Conservation (phyloP, 2,329 filamentous ascomycete species). For the Exophiala sp. region DNA sequence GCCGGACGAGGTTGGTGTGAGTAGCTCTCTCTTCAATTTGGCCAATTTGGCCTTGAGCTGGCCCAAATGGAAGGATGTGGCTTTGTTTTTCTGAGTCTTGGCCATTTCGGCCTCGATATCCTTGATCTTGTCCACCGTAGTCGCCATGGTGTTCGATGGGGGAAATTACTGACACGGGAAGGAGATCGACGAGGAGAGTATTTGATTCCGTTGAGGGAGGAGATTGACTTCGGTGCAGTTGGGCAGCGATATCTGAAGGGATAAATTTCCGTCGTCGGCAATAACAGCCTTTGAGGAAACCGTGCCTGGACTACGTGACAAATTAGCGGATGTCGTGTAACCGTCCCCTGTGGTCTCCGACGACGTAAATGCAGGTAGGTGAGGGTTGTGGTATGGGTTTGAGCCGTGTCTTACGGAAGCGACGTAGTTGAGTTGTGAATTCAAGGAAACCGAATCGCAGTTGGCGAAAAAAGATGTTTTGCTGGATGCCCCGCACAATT, state of each 20-base stretch:
- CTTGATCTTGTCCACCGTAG: slow-evolving; percentile 98
- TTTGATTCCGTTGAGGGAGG: background rate
- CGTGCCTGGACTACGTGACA: background rate
- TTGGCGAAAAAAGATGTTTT: background rate
- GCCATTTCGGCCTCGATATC: slow-evolving; percentile 98
- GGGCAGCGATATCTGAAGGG: slow-evolving; percentile 1
- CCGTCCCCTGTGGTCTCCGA: background rate
- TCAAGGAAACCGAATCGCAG: background rate
- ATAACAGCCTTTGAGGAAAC: background rate
- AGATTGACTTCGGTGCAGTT: background rate
- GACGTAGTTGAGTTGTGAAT: background rate
- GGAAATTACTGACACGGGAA: slow-evolving; percentile 18
- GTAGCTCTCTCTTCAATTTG: slow-evolving; percentile 91
- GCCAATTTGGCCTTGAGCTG: slow-evolving; percentile 97
- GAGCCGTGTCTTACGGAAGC: background rate
- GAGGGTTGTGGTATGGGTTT: background rate
- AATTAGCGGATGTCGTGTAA: background rate
- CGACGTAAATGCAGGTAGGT: background rate
- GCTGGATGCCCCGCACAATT: background rate
- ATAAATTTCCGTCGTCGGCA: background rate
- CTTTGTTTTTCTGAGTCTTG: slow-evolving; percentile 95
- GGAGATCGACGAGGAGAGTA: slow-evolving; percentile 2
- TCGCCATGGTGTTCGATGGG: slow-evolving; percentile 66
- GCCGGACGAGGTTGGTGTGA: slow-evolving; percentile 72
- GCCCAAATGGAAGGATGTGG: slow-evolving; percentile 83